Evolutionary conservation across 2,329 filamentous ascomycete genomes (phyloP).

Genomic region (Penicillium sp.): DNA sequence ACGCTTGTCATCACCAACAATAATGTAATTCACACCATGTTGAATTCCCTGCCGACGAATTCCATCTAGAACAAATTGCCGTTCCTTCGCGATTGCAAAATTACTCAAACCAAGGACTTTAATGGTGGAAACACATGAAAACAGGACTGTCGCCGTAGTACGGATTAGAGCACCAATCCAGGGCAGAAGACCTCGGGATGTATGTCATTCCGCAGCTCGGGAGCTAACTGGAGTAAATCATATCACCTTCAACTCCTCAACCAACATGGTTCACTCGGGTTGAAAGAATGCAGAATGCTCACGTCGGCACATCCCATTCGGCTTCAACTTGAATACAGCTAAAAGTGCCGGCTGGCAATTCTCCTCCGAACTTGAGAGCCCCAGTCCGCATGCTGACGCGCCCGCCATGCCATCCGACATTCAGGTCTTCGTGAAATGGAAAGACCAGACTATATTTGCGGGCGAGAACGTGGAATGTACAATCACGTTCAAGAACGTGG

Average conservation of each 20-base stretch:
- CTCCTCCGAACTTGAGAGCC: slow-evolving; percentile 10
- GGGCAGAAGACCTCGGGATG: background rate
- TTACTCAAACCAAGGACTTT: too few species aligned
- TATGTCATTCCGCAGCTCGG: slow-evolving; percentile 7
- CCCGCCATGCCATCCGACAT: slow-evolving; percentile 68
- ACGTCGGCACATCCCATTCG: slow-evolving; percentile 19
- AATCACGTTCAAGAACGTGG: slow-evolving; percentile 92
- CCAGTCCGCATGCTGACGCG: slow-evolving; percentile 35
- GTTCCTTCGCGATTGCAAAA: too few species aligned
- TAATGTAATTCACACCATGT: too few species aligned
- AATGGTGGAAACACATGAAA: too few species aligned
- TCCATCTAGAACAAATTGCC: too few species aligned
- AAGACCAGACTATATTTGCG: slow-evolving; percentile 90
- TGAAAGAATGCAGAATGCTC: slow-evolving; percentile 35
- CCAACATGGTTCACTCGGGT: slow-evolving; percentile 22
- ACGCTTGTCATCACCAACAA: too few species aligned
- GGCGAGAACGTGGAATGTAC: slow-evolving; percentile 94
- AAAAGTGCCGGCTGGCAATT: slow-evolving; percentile 8
- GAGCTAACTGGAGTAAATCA: slow-evolving; percentile 8
- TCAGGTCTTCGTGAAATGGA: slow-evolving; percentile 93
- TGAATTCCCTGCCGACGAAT: too few species aligned
- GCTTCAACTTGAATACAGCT: slow-evolving; percentile 8
- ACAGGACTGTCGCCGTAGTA: background rate
- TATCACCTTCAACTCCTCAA: slow-evolving; percentile 10
- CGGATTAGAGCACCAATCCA: background rate